These are phyloP conservation scores for Dactylorhiza incarnata DNA, from an alignment of 106 monocot species.

Conservation along the genomic window DNA sequence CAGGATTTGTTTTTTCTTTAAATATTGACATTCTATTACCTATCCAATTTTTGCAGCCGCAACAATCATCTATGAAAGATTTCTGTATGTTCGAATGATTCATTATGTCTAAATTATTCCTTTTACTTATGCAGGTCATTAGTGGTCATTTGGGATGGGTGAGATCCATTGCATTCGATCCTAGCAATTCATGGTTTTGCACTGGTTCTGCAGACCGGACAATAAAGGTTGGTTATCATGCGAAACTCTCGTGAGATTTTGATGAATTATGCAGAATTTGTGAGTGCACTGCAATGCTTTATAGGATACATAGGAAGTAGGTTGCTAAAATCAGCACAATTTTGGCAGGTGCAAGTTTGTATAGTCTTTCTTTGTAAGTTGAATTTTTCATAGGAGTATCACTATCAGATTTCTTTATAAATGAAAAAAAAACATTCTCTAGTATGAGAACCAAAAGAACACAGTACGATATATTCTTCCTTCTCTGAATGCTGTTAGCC, in stretches of 20 bases:
- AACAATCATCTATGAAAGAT: background rate
- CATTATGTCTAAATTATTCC: background rate
- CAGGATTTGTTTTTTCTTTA: background rate
- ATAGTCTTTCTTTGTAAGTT: too few relatives aligned
- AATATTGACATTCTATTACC: background rate
- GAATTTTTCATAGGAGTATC: too few relatives aligned
- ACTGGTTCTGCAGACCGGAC: constrained; percentile 97
- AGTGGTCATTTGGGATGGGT: constrained; percentile 99
- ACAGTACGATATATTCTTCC: too few relatives aligned
- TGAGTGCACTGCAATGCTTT: background rate
- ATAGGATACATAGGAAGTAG: background rate
- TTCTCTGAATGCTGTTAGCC: background rate
- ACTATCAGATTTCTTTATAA: too few relatives aligned
- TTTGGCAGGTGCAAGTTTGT: background rate
- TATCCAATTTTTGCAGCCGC: background rate
- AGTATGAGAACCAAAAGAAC: too few relatives aligned
- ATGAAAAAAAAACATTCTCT: too few relatives aligned
- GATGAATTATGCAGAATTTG: background rate
- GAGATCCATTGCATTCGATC: constrained; percentile 95
- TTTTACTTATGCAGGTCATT: constrained; percentile 61
- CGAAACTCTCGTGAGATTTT: background rate
- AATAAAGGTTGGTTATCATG: constrained; percentile 68
- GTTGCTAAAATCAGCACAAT: background rate
- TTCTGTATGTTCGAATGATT: background rate
- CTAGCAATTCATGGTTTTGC: constrained; percentile 94